phyloP scores from a whole-genome alignment of 1,139 yeast species.

The Saccharomyces hybrid region DNA sequence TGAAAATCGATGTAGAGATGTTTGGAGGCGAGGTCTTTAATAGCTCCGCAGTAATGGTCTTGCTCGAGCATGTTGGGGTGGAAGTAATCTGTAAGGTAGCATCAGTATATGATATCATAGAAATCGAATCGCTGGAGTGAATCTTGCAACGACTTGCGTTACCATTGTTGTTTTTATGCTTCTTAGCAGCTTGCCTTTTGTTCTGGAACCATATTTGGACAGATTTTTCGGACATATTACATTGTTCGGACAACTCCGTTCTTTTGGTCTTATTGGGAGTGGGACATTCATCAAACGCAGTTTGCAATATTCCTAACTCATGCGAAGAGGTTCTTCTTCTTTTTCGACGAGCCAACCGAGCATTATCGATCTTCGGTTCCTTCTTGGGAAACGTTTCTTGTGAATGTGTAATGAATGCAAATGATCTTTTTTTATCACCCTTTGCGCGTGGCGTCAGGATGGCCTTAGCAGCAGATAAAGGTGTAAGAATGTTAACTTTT shows the following conservation, averaged over 20 bases:
- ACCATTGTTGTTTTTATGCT: not conserved
- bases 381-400: conserved; percentile 77
- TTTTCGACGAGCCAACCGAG: conserved; percentile 83
- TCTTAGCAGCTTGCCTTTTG: conserved; percentile 72
- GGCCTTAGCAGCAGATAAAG: conserved; percentile 25
- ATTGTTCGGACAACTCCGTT: conserved; percentile 64
- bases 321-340: conserved; percentile 90
- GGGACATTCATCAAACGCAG: conserved; percentile 65
- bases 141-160: not conserved
- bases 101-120: not conserved
- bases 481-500: conserved; percentile 20
- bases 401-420: conserved; percentile 88
- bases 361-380: conserved; percentile 82
- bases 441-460: conserved; percentile 20
- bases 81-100: not conserved
- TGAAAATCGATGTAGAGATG: not conserved
- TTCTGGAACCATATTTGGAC: conserved; percentile 98
- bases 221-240: conserved; percentile 92
- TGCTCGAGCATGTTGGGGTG: not conserved
- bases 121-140: not conserved
- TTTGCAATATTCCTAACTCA: conserved; percentile 71
- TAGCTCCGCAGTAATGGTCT: not conserved
- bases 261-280: conserved; percentile 79
- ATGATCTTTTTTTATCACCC: conserved; percentile 39
- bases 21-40: not conserved